Evolutionary conservation across 768 basidiomycete species (phyloP), one percentile per base, ranked within the genome.

Genomic region (Clitopilus hobsonii): DNA sequence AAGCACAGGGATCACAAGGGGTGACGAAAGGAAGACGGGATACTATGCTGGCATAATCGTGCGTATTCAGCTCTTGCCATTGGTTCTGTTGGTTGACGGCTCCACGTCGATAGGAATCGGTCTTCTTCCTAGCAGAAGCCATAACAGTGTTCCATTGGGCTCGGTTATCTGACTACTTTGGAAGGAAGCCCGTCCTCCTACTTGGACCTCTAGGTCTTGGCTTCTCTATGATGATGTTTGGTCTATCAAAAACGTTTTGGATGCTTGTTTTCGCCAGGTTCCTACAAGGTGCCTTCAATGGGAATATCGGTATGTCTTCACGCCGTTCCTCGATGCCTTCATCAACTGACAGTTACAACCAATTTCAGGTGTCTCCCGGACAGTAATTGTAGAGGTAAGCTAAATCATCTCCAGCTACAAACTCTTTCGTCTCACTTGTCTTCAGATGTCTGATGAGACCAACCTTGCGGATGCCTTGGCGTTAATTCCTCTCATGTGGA

Each of bases 1-100:
- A 49, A 69, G 73, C 18, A 73, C 72, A 11, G 74, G 74, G 1
- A 67, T 80, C 6, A 76, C 74, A 6, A 61, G 65, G 16, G 75
- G 75, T 3, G 73, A 78, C 36, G 76, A 75, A 54, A 61, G 56
- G 3, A 71, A 67, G 52, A 74, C 70, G 2, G 76, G 76, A 2
- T 77, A 78, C 59, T 77, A 73, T 61, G 75, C 73, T 54, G 77
- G 76, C 2, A 54, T 78, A 18, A 70, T 79, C 29, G 76, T 76
- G 49, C 54, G 65, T 62, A 54, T 18, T 54, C 58, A 1, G 54
- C 58, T 1, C 58, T 58, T 27, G 65, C 13, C 71, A 71, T 51
- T 72, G 73, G 14, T 74, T 73, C 56, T 22, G 51, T 55, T 36
- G 52, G 54, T 8, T 60, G 54, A 55, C 47, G 25, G 27, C 27